phyloP scores from a whole-genome alignment of 768 basidiomycete genomes.

The Dacryopinax spathularia region DNA sequence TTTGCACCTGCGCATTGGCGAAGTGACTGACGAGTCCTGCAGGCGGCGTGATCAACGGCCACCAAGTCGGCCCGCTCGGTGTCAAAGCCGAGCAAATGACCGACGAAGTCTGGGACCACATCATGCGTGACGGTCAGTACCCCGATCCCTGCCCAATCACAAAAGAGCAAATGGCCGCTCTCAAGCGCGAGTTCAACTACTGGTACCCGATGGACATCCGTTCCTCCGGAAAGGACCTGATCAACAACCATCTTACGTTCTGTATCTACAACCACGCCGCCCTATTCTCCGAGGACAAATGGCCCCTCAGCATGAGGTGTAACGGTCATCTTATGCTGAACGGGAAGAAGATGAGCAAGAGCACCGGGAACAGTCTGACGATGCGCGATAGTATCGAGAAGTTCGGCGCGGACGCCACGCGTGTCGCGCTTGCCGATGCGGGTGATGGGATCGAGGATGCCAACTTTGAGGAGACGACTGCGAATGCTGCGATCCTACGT shows the following conservation, averaged over 20 bases:
- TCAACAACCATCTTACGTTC: conserved; percentile 92
- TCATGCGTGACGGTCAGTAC: conserved; percentile 58
- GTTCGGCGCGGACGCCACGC: conserved; percentile 92
- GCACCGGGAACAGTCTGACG: conserved; percentile 89
- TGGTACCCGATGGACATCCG: conserved; percentile 98
- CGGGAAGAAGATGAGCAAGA: conserved; percentile 98
- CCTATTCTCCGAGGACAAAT: conserved; percentile 72
- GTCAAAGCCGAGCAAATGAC: conserved; percentile 88
- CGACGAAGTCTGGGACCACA: conserved; percentile 93
- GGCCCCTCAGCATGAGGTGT: conserved; percentile 82
- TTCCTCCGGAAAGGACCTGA: conserved; percentile 93
- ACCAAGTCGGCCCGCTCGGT: conserved; percentile 62
- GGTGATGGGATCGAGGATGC: conserved; percentile 97
- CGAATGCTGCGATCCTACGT: conserved; percentile 90
- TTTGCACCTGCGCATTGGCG: not conserved
- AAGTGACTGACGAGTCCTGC: not conserved
- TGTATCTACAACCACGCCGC: conserved; percentile 91
- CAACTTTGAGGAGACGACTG: conserved; percentile 97
- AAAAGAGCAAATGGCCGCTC: conserved; percentile 61
- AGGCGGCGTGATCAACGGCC: conserved; percentile 67
- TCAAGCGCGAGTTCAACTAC: conserved; percentile 87
- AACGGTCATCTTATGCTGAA: conserved; percentile 97
- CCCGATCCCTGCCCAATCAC: conserved; percentile 42
- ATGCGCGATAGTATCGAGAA: conserved; percentile 77
- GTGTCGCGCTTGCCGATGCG: conserved; percentile 85